phyloP scores from a whole-genome alignment of 1,284 basidiomycete species.

The Earliella scabrosa region DNA sequence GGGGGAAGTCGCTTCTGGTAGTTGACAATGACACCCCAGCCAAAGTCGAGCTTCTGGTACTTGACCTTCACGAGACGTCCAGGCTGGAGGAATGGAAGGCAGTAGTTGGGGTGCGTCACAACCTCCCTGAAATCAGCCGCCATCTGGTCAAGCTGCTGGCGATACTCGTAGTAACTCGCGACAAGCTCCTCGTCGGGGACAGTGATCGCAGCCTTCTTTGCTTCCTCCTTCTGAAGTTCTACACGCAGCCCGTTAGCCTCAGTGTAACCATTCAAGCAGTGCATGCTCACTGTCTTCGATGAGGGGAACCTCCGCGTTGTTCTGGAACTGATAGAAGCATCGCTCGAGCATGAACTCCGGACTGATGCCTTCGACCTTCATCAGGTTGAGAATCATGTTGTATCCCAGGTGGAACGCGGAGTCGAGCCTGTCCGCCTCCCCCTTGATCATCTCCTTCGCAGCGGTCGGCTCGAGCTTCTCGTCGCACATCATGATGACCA shows the following conservation, averaged over 20 bases:
- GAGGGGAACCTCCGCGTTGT: slow-evolving; percentile 85
- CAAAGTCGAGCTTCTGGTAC: slow-evolving; percentile 89
- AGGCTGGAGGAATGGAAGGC: slow-evolving; percentile 90
- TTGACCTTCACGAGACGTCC: slow-evolving; percentile 92
- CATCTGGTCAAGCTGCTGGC: slow-evolving; percentile 92
- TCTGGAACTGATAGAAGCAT: slow-evolving; percentile 99
- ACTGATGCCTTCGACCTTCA: slow-evolving; percentile 98
- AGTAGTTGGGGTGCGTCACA: slow-evolving; percentile 93
- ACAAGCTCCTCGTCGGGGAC: slow-evolving; percentile 88
- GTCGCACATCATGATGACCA: slow-evolving; percentile 99
- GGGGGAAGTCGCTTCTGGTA: slow-evolving; percentile 85
- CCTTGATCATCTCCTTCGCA: slow-evolving; percentile 98
- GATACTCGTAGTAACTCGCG: slow-evolving; percentile 89
- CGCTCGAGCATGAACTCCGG: slow-evolving; percentile 98
- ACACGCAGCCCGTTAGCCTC: slow-evolving; percentile 6
- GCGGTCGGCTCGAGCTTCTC: slow-evolving; percentile 94
- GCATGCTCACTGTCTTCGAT: slow-evolving; percentile 78
- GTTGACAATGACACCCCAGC: slow-evolving; percentile 94
- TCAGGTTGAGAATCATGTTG: slow-evolving; percentile 98
- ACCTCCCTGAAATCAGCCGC: slow-evolving; percentile 88
- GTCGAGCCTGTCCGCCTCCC: slow-evolving; percentile 95
- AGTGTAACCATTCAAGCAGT: background rate
- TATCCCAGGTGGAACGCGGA: slow-evolving; percentile 99
- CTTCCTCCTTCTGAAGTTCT: slow-evolving; percentile 84
- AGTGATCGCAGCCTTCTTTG: slow-evolving; percentile 64